phyloP scores from a whole-genome alignment of 441 rosid genomes.

The Gossypium gossypioides region DNA sequence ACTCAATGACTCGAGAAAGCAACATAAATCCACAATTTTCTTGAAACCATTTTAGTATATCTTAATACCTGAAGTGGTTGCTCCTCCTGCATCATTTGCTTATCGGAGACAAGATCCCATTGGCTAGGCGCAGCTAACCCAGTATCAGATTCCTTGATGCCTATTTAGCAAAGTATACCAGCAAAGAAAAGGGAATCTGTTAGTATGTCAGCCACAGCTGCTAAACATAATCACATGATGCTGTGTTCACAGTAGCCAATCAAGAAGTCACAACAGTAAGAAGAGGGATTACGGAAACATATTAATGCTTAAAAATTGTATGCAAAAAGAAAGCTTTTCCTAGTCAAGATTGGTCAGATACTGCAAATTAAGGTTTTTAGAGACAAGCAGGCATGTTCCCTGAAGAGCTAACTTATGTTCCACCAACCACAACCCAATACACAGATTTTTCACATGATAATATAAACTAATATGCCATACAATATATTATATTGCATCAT shows the following conservation, averaged over 20 bases:
- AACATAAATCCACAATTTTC: neutral
- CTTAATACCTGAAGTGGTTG: slow-evolving; percentile 83
- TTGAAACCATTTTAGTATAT: neutral
- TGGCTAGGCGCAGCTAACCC: slow-evolving; percentile 95
- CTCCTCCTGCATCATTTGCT: slow-evolving; percentile 99
- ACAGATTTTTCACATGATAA: neutral
- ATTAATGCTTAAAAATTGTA: neutral
- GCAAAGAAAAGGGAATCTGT: neutral
- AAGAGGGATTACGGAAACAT: neutral
- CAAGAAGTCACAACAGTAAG: neutral
- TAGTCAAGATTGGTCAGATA: neutral
- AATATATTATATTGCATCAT: neutral
- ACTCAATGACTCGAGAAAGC: neutral
- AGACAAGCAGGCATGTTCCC: neutral
- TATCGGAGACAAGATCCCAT: slow-evolving; percentile 98
- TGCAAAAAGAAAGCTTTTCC: neutral
- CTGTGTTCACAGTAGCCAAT: neutral
- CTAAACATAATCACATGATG: neutral
- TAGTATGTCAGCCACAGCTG: neutral
- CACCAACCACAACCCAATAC: neutral
- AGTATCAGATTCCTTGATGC: slow-evolving; percentile 94
- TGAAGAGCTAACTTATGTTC: neutral
- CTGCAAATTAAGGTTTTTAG: neutral
- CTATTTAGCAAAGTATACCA: slow-evolving; percentile 23
- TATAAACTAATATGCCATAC: neutral